phyloP scores from a whole-genome alignment of 805 yeast species.

The fission yeast (Schizosaccharomyces pombe) region ASM294v3 CU329670.1:926501-927000 shows the following conservation, averaged over 20 bases:
- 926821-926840: slow-evolving; percentile 39
- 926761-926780: slow-evolving; percentile 26
- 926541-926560: neutral
- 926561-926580: neutral
- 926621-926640: neutral
- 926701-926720: neutral
- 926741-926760: slow-evolving; percentile 11
- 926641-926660: neutral
- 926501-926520: neutral
- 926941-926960: slow-evolving; percentile 21
- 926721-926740: neutral
- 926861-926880: slow-evolving; percentile 41
- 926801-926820: slow-evolving; percentile 27
- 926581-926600: neutral
- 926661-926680: too few relatives aligned
- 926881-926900: slow-evolving; percentile 5
- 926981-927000: slow-evolving; percentile 36
- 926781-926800: slow-evolving; percentile 23
- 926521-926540: neutral
- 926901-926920: slow-evolving; percentile 7
- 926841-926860: slow-evolving; percentile 47
- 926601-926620: neutral
- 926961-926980: slow-evolving; percentile 77
- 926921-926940: slow-evolving; percentile 8
- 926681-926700: too few relatives aligned